Evolutionary conservation across 768 basidiomycete genomes (phyloP).

Genomic region (Mycena rebaudengoi): DNA sequence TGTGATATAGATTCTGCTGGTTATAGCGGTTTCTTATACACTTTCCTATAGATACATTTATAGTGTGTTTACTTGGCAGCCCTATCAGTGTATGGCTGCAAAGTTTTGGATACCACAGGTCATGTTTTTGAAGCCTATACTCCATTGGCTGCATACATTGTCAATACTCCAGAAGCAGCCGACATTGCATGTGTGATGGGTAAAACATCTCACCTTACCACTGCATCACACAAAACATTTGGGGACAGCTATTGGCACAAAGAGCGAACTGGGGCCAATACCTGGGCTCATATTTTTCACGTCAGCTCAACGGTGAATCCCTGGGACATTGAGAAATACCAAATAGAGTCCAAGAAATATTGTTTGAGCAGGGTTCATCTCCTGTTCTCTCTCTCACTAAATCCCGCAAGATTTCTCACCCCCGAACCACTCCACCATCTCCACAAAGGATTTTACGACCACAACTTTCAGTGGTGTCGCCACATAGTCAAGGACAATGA

Average conservation of each 20-base stretch:
- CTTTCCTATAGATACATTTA: too few species aligned
- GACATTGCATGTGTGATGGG: conserved; percentile 36
- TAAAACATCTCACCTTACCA: conserved; percentile 41
- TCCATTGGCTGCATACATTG: conserved; percentile 39
- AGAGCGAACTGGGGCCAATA: conserved; percentile 31
- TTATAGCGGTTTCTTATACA: too few species aligned
- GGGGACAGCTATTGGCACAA: conserved; percentile 38
- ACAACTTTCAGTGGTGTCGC: conserved; percentile 48
- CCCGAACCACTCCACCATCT: conserved; percentile 49
- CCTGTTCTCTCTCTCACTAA: conserved; percentile 44
- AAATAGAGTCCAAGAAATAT: conserved; percentile 28
- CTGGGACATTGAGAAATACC: conserved; percentile 35
- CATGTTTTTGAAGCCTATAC: too few species aligned
- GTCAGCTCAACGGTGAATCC: conserved; percentile 26
- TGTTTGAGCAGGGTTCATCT: conserved; percentile 41
- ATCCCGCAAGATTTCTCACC: conserved; percentile 43
- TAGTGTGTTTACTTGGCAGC: too few species aligned
- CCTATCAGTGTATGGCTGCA: too few species aligned
- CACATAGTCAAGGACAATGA: conserved; percentile 37
- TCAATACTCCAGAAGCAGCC: conserved; percentile 41
- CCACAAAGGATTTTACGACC: conserved; percentile 47
- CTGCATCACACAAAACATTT: conserved; percentile 39
- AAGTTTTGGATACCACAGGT: too few species aligned
- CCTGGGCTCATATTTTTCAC: conserved; percentile 23
- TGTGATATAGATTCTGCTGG: too few species aligned